Evolutionary conservation across 108 stramenopile genomes (phyloP), one percentile per base, ranked within the genome.

Genomic region (Cyclotella atomus): DNA sequence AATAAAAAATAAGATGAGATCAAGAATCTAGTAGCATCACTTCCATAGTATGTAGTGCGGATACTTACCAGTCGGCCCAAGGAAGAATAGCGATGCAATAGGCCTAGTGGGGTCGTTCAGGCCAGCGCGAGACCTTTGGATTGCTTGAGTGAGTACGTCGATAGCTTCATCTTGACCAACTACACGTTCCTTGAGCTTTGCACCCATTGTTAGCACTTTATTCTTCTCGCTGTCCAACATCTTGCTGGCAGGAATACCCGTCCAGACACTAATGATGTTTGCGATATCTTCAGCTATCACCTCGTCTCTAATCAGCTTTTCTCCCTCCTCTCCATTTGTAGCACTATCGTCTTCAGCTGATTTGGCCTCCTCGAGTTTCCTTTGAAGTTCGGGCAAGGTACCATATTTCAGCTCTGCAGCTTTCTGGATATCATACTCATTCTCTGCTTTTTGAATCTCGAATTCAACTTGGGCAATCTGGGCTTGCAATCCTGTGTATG

Each of bases 241-340:
- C 71, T 96, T 97, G 25, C 75, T 84, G 8, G 97, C 87, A 19
- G 97, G 96, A 50, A 98, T 95, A 29, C 97, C 97, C 23, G 98
- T 98, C 96, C 96, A 96, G 9, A 89, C 85, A 10, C 85, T 85
- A 19, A 98, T 96, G 16, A 98, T 92, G 44, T 76, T 77, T 12
- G 98, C 97, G 75, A 97, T 97, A 70, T 98, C 97, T 60, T 99
- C 97, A 2, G 97, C 94, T 8, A 93, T 84, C 7, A 99, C 97
- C 76, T 93, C 92, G 56, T 95, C 95, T 23, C 94, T 87, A 52
- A 92, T 64, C 85, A 95, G 89, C 47, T 75, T 75, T 24, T 56
- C 57, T 27, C 24, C 56, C 45, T 35, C n/a, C 9, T 29, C 59
- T 15, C 49, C 74, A 63, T 50, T 84, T 83, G 21, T 60, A 66